Percentiles rank a stretch among this genome's conserved stretches.
These are phyloP conservation scores for Raphanus sativus DNA, from an alignment of 345 rosid genomes.

Conservation along the genomic window DNA sequence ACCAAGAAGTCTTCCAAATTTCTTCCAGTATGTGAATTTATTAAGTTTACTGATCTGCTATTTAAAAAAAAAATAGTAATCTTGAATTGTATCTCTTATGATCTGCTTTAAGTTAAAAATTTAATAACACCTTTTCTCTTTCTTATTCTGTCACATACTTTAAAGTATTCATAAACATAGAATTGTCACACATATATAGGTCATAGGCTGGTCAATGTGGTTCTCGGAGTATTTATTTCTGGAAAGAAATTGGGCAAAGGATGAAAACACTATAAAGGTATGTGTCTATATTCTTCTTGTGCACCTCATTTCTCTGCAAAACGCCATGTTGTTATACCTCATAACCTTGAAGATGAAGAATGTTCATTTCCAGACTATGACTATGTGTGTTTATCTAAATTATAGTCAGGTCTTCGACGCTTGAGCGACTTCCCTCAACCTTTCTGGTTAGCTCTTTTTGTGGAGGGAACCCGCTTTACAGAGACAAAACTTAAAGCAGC, in stretches of 20 bases:
- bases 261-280: constrained; percentile 70
- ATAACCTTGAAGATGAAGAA: background rate
- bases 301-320: constrained; percentile 18
- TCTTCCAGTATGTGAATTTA: constrained; percentile 70
- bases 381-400: constrained; percentile 19
- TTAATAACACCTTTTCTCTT: background rate
- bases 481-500: constrained; percentile 93
- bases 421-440: constrained; percentile 81
- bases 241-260: constrained; percentile 92
- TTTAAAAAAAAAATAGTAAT: background rate
- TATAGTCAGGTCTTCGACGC: constrained; percentile 84
- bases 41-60: constrained; percentile 5
- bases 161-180: constrained; percentile 17
- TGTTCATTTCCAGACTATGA: background rate
- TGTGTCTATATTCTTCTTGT: constrained; percentile 10
- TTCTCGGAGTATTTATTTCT: constrained; percentile 92
- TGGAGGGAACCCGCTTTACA: constrained; percentile 98
- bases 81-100: background rate
- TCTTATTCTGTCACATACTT: background rate
- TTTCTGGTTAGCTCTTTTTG: constrained; percentile 98
- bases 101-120: constrained; percentile 1
- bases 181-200: constrained; percentile 48
- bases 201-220: constrained; percentile 99
- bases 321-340: no score
- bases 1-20: constrained; percentile 92